Evolutionary conservation across 345 rosid genomes (phyloP), one percentile per base, ranked within the genome.

Genomic region (Eucalyptus cloeziana): DNA sequence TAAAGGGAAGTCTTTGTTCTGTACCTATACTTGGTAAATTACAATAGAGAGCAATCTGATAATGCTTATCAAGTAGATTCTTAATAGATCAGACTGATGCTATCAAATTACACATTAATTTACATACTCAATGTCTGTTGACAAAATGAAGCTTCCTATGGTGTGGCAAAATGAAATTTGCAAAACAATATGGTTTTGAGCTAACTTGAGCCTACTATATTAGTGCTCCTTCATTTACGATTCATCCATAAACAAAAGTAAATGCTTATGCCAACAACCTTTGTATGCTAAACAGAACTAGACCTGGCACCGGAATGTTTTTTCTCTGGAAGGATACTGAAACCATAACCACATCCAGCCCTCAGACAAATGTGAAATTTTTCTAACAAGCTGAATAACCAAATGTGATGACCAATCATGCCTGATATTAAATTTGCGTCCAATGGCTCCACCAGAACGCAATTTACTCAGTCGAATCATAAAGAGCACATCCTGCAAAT

Each of bases 291-390:
- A 76, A 40, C 47, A 76, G 15, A 6, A 3, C 45, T 40, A 37
- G 0, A 31, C 7, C 15, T 1, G 5, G 45, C 83, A 71, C 14
- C 15, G 0, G 0, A 40, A 76, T 40, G 1, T 6, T 76, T 76
- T 76, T 44, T 37, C 5, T 3, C 47, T 2, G 8, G 83, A 76
- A 37, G 15, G 15, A 76, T 37, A 76, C 47, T 7, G 13, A 0
- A 21, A 37, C 83, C 83, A 76, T 21, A 76, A 40, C 83, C 47
- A 76, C 47, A 21, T 37, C 45, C 47, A 76, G 27, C 47, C 27
- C 4, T 76, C 14, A 76, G 83, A 76, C 15, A 76, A 0, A 67
- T 3, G 47, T 10, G 83, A 21, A 76, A 76, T 24, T 76, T 12
- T 22, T 40, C 83, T 76, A 40, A 44, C 83, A 40, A 76, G 47